A percentile compares a stretch with the other conserved stretches of the same genome.
Evolutionary conservation across 1,284 basidiomycete species (phyloP).

Genomic region (Boletus sp.): DNA sequence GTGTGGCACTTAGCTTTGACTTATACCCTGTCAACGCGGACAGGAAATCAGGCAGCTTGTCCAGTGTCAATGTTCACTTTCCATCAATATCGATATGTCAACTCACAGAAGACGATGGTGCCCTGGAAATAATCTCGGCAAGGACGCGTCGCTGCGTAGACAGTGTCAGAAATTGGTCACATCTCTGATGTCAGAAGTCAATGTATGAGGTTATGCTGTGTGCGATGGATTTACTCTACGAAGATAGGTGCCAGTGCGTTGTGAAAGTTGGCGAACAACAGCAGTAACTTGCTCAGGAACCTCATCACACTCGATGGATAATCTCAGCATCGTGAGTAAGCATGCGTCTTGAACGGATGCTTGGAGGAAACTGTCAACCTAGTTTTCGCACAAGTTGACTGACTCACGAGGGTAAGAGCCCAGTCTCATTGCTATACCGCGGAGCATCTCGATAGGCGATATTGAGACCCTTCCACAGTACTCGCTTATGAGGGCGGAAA

Average conservation of each 20-base stretch:
- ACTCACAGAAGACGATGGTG: conserved; percentile 51
- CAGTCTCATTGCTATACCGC: conserved; percentile 48
- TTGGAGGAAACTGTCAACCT: conserved; percentile 27
- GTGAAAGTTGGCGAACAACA: conserved; percentile 41
- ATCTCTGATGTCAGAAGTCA: conserved; percentile 46
- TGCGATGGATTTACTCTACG: conserved; percentile 42
- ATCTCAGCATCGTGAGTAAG: conserved; percentile 62
- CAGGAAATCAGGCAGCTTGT: conserved; percentile 68
- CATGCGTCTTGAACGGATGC: conserved; percentile 67
- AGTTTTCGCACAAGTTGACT: not conserved
- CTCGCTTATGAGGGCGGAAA: conserved; percentile 60
- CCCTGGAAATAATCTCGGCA: conserved; percentile 41
- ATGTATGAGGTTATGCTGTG: not conserved
- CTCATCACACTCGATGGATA: conserved; percentile 55
- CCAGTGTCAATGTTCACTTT: conserved; percentile 8
- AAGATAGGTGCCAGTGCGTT: conserved; percentile 49
- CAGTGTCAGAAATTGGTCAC: conserved; percentile 57
- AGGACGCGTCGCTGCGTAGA: conserved; percentile 43
- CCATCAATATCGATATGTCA: not conserved
- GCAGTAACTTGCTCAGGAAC: conserved; percentile 44
- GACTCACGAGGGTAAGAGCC: conserved; percentile 46
- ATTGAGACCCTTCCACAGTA: conserved; percentile 49
- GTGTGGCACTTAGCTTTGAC: conserved; percentile 17
- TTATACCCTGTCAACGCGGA: conserved; percentile 41
- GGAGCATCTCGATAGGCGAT: conserved; percentile 47